Percentiles rank a stretch among this genome's conserved stretches.
Evolutionary conservation across 2,329 filamentous ascomycete genomes (phyloP).

Genomic region (Thermomyces lanuginosus): DNA sequence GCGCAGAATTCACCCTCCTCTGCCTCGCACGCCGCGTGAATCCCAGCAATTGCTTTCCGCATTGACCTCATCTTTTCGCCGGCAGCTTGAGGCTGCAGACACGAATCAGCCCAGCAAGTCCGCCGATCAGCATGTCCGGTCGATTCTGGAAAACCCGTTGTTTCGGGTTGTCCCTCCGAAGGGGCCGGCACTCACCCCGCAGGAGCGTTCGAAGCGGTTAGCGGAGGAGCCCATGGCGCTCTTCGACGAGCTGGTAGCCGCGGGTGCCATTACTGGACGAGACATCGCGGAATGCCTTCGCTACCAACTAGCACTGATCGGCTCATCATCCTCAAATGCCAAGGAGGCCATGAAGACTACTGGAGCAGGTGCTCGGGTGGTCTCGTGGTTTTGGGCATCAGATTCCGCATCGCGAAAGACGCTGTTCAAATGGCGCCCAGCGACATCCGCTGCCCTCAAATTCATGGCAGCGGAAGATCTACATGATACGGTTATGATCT

Average conservation of each 20-base stretch:
- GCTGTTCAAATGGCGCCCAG: constrained; percentile 15
- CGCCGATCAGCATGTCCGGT: constrained; percentile 22
- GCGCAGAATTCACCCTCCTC: constrained; percentile 37
- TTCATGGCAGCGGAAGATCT: constrained; percentile 26
- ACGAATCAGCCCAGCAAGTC: constrained; percentile 16
- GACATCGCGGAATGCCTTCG: constrained; percentile 16
- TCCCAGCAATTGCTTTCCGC: constrained; percentile 43
- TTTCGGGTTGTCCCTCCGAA: constrained; percentile 23
- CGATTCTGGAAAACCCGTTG: constrained; percentile 26
- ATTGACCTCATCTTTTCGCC: constrained; percentile 46
- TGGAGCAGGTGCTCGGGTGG: constrained; percentile 17
- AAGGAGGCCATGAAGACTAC: constrained; percentile 19
- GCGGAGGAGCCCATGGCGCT: constrained; percentile 18
- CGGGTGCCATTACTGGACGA: constrained; percentile 16
- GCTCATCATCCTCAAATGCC: constrained; percentile 9
- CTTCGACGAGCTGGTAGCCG: constrained; percentile 24
- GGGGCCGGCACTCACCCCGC: constrained; percentile 5
- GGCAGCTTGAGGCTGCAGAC: constrained; percentile 37
- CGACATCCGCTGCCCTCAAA: constrained; percentile 16
- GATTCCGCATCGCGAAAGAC: constrained; percentile 13
- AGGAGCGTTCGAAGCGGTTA: constrained; percentile 8
- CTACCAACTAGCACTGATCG: constrained; percentile 17
- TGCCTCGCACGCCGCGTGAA: constrained; percentile 39
- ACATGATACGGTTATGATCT: constrained; percentile 18
- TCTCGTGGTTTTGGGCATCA: constrained; percentile 27